Evolutionary conservation across 495 filamentous ascomycete species (phyloP), one percentile per base, ranked within the genome.

Genomic region (Penicillium maclennaniae): DNA sequence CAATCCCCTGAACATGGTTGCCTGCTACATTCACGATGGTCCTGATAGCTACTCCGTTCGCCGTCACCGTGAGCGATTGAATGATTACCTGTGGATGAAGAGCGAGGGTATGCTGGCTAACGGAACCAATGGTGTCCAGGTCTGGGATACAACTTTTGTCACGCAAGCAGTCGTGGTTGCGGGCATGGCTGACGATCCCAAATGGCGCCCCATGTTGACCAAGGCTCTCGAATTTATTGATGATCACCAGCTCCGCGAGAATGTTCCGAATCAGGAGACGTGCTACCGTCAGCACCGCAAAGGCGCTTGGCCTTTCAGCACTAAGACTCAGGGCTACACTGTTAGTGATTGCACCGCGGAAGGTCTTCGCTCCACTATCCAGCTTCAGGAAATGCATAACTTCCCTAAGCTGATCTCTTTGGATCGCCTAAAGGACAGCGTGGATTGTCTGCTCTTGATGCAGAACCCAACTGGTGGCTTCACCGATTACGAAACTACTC

Each of bases 261-360:
- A 96, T 51, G 87, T 88, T 19, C 78, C 81, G 7, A 81, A 95
- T 43, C 87, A 89, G 61, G 82, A 84, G 9, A 78, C 81, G 43
- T 92, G 88, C 69, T 98, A 97, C 65, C 89, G 93, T 14, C 95
- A 97, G 55, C 84, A 86, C 54, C 82, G 95, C 12, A 95, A 95
- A 65, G 95, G 93, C 14, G 93, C 84, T 3, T 98, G 93, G 93
- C 88, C 88, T 0, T 98, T 98, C 67, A 95, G 89, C 66, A 98
- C 85, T 55, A 87, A 82, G 62, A 82, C 83, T 19, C 93, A 98
- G 63, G 93, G 95, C 16, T 98, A 98, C 64, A 91, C 89, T 1
- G 95, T 98, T 38, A 91, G 86, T 56, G 93, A 98, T 66, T 97
- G 92, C 61, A 88, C 93, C 2, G 85, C 92, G 0, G 93, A 98